These are phyloP conservation scores for Ganoderma lingzhi DNA, from an alignment of 1,284 basidiomycete genomes.

Conservation along the genomic window DNA sequence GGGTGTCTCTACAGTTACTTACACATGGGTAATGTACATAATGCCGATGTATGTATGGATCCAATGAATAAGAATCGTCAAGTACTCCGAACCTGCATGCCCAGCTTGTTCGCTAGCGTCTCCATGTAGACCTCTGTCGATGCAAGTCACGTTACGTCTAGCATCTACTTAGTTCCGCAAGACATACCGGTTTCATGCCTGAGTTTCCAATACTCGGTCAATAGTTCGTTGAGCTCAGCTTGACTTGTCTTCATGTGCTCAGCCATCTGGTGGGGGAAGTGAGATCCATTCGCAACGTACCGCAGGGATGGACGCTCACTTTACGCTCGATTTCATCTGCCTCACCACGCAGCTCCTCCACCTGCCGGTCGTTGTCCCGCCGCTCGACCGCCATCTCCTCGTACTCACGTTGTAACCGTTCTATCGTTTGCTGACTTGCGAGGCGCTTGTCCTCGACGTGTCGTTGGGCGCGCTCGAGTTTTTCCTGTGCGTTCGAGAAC, in stretches of 20 bases:
- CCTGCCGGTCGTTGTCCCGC: conserved; percentile 76
- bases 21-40: conserved; percentile 19
- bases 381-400: conserved; percentile 78
- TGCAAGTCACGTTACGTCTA: conserved; percentile 10
- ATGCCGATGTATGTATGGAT: neutral
- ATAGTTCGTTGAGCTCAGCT: conserved; percentile 76
- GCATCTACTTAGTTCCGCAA: conserved; percentile 4
- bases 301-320: conserved; percentile 45
- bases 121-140: conserved; percentile 81
- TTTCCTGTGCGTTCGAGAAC: conserved; percentile 78
- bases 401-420: conserved; percentile 77
- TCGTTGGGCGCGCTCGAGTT: conserved; percentile 75
- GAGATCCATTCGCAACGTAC: neutral
- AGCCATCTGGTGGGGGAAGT: conserved; percentile 59
- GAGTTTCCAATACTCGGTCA: conserved; percentile 83
- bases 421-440: conserved; percentile 72
- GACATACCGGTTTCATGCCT: conserved; percentile 77
- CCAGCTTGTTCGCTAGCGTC: conserved; percentile 73
- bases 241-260: conserved; percentile 79
- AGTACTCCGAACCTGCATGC: conserved; percentile 42
- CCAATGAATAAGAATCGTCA: conserved; percentile 15
- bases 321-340: conserved; percentile 70
- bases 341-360: conserved; percentile 75
- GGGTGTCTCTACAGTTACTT: conserved; percentile 15
- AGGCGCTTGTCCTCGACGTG: conserved; percentile 79